These are phyloP conservation scores for Melampsora occidentalis DNA, from an alignment of 1,284 basidiomycete species.

Conservation along the genomic window DNA sequence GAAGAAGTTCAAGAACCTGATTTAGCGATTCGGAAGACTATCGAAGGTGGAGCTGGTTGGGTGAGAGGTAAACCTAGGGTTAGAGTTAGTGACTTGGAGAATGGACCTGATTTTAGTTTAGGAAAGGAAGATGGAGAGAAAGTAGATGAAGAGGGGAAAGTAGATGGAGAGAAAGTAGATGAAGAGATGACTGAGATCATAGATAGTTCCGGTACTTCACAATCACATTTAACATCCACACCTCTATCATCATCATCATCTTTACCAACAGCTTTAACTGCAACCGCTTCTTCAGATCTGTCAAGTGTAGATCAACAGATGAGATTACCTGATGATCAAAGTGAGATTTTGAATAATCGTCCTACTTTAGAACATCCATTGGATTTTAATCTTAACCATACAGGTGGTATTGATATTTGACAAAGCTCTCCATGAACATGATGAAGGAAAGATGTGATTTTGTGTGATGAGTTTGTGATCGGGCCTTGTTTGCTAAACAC, in stretches of 20 bases:
- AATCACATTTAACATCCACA: background rate
- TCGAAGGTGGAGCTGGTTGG: conserved; percentile 42
- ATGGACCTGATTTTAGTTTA: conserved; percentile 10
- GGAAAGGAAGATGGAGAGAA: background rate
- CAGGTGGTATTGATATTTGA: background rate
- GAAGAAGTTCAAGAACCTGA: conserved; percentile 21
- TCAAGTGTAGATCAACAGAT: background rate
- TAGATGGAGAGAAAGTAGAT: background rate
- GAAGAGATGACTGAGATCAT: background rate
- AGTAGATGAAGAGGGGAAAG: background rate
- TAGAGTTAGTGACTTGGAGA: conserved; percentile 21
- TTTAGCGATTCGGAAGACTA: conserved; percentile 23
- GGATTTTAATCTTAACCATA: no score
- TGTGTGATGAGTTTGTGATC: background rate
- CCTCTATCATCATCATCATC: background rate
- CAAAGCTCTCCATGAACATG: background rate
- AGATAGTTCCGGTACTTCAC: background rate
- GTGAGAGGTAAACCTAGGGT: conserved; percentile 42
- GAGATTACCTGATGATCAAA: conserved; percentile 1
- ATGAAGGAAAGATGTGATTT: background rate
- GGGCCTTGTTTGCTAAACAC: background rate
- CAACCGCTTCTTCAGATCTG: background rate
- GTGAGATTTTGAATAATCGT: conserved; percentile 3
- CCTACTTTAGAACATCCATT: background rate
- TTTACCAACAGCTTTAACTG: background rate